Evolutionary conservation across 2,329 filamentous ascomycete genomes (phyloP), one percentile per base, ranked within the genome.

Genomic region (Xylaria sp.): DNA sequence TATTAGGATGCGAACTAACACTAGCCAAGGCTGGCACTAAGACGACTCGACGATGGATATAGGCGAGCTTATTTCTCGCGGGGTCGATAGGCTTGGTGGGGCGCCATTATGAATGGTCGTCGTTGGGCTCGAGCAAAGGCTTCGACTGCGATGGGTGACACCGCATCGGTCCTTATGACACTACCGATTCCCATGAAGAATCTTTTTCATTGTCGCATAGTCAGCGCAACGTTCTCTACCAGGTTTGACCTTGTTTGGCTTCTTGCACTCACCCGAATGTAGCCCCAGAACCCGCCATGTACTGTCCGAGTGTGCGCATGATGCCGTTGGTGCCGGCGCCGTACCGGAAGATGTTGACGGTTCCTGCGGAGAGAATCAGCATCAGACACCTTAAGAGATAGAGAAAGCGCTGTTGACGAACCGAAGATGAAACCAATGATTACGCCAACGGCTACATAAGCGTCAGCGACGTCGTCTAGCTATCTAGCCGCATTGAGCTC

Each of bases 101-200:
- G 72, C 0, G 77, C 71, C 75, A 86, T 82, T 67, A 96, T 87
- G 72, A 94, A 87, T 23, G 94, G 92, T 66, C 87, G 86, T 71
- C 90, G 84, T 70, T 89, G 88, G 53, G 91, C 88, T 76, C 87
- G 87, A 70, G 87, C 85, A 80, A 94, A 97, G 61, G 91, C 87
- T 75, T 93, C 87, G 69, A 88, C 84, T 62, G 89, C 83, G 72
- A 91, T 89, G 38, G 90, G 88, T 45, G 92, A 92, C 68, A n/a
- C n/a, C n/a, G 92, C 88, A 72, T 99, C 95, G 63, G 92, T 94
- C 75, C 95, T 91, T 73, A 99, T 97, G 46, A 96, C 94, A 71
- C 92, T 97, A 70, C 95, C 95, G 71, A 99, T 97, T 61, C 92
- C 94, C 95, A 99, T 99, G 85, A 99, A 99, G 82, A 98, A 97